Base-by-base conservation (phyloP, 169 alveolate genomes). In the Theileria orientalis region DNA sequence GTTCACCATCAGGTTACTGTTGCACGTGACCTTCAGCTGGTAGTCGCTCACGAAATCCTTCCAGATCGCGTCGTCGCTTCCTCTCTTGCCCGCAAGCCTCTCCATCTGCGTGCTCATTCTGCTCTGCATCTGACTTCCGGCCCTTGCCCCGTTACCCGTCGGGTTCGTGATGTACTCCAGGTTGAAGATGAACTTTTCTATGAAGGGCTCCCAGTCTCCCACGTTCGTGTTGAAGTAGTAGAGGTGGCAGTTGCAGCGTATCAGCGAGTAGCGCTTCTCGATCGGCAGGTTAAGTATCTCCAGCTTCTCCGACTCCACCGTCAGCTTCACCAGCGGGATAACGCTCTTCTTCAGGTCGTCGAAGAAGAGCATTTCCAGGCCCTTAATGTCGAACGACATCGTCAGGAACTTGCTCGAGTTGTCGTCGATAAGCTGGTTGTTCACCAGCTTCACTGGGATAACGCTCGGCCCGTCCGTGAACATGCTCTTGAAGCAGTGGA, bases 201-300 rank as follows among this genome's bases (percentile, higher is more conserved):
- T 46, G 78, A 76, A 90, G 41, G 94, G 94, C 70, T 90, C 94
- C 94, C 94, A 90, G 46, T 90, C 94, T 49, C 94, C 94, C 19
- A 90, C 82, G 30, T 76, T 69, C n/a, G 90, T 83, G 72, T 90
- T 90, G 76, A 86, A 84, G 73, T 90, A 90, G 40, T 86, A 91
- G 32, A 90, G 59, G 33, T 87, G 71, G 21, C 90, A 72, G 27
- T 82, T 70, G 56, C 86, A 83, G 25, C 88, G 59, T 16, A 70
- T 63, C 11, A 80, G 40, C n/a, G 62, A 56, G 52, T 80, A 72
- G 16, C 88, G 59, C 63, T 80, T 80, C 33, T 80, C 84, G n/a
- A 70, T 72, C 9, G 83, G 88, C 14, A 70, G 74, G 64, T 67
- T 57, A 49, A 72, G 13, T 54, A 60, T 60, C 56, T 72, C 88